Percentiles rank a stretch among this genome's conserved stretches.
Conservation (phyloP, 2,329 filamentous ascomycete species). For the Calonectria ilicicola region DNA sequence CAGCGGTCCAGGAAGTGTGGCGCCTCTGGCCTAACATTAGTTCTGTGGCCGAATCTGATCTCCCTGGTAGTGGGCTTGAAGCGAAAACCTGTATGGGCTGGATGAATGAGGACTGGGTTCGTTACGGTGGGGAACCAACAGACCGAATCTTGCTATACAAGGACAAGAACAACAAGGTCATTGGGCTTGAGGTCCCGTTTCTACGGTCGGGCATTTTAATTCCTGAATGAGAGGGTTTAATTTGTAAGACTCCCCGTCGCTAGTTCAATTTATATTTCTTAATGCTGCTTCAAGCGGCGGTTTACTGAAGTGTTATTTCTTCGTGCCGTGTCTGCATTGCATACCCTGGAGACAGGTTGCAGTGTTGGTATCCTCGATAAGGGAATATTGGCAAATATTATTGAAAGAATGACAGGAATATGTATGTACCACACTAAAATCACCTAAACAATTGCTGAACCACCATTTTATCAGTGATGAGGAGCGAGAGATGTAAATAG, state of each 20-base stretch:
- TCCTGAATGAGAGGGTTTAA: background rate
- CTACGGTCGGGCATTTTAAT: background rate
- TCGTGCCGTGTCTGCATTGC: too few species aligned
- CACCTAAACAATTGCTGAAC: background rate
- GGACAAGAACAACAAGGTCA: constrained; percentile 37
- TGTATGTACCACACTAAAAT: background rate
- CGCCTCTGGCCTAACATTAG: constrained; percentile 43
- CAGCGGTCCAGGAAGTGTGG: constrained; percentile 39
- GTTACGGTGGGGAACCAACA: constrained; percentile 49
- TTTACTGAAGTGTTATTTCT: too few species aligned
- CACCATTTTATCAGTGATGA: background rate
- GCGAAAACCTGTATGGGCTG: constrained; percentile 45
- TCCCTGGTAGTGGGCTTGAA: constrained; percentile 40
- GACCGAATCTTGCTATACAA: constrained; percentile 48
- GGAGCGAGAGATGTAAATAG: background rate
- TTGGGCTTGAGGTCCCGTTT: constrained; percentile 49
- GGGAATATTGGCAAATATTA: background rate
- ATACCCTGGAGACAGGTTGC: too few species aligned
- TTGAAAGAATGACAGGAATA: too few species aligned
- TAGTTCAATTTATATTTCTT: background rate
- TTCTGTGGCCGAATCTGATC: constrained; percentile 33
- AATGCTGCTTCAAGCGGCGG: too few species aligned
- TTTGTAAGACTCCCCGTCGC: background rate
- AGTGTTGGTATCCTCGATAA: background rate
- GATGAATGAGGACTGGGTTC: constrained; percentile 50